Percentiles rank a stretch among this genome's conserved stretches.
Conservation (phyloP, 2,329 filamentous ascomycete species). For the Ophiosphaerella herpotricha region DNA sequence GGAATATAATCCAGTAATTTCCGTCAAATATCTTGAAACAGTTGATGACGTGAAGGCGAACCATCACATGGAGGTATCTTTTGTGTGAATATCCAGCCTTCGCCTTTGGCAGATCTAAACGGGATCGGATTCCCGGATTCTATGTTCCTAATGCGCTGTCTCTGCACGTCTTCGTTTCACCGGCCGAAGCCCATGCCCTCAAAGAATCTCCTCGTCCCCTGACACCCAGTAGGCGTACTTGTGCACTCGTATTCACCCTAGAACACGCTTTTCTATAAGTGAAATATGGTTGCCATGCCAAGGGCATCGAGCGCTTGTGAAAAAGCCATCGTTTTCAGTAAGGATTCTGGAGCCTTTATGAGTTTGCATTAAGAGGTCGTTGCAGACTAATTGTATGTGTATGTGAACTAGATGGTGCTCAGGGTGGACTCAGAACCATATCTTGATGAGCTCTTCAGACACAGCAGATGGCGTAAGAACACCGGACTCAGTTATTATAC, state of each 20-base stretch:
- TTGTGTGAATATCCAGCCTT: background rate
- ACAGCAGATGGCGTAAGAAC: constrained; percentile 72
- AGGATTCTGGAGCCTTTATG: constrained; percentile 15
- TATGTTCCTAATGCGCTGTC: background rate
- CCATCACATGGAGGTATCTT: too few species aligned
- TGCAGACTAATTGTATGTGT: background rate
- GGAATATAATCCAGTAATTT: background rate
- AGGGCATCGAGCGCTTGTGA: constrained; percentile 8
- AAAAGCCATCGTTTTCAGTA: constrained; percentile 5
- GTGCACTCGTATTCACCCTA: constrained; percentile 11
- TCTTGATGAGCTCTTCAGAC: constrained; percentile 71
- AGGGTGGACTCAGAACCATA: constrained; percentile 51
- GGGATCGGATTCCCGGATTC: constrained; percentile 9
- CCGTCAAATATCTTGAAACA: too few species aligned
- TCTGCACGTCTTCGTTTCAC: background rate
- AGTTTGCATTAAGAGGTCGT: constrained; percentile 7
- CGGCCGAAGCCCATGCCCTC: background rate
- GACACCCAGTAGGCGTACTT: background rate
- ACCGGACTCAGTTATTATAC: constrained; percentile 76
- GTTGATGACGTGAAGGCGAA: background rate
- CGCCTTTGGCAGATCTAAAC: constrained; percentile 10
- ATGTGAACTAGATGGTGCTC: constrained; percentile 8
- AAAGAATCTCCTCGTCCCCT: too few species aligned
- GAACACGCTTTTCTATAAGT: constrained; percentile 13
- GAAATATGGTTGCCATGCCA: constrained; percentile 13